Evolutionary conservation across 495 filamentous ascomycete genomes (phyloP), one percentile per base, ranked within the genome.

Genomic region (Penicillium lividum): DNA sequence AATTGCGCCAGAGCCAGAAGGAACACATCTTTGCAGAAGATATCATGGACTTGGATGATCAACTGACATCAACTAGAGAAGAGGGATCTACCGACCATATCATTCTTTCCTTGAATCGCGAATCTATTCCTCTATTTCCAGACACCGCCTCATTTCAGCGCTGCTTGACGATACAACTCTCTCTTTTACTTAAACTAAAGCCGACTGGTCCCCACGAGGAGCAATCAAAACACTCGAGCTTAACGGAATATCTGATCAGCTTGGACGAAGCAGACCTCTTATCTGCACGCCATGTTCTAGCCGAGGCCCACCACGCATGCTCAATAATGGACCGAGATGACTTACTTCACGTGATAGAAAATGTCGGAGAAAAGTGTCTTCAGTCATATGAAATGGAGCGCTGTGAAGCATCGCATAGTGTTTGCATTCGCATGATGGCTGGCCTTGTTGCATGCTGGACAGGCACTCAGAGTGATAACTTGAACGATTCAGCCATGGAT

Each of bases 41-140:
- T 62, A 61, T 74, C 13, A 92, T 96, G 89, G 92, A 96, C 56
- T 66, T 96, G 25, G 92, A 96, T 60, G 84, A 88, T 51, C 82
- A 80, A 13, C 86, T 92, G 29, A 81, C 84, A 29, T 80, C 80
- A 3, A 79, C 85, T 47, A 65, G 68, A 47, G 86, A 80, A 59
- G 77, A 77, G n/a, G 3, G 56, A 16, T 59, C 53, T 9, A 53
- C 48, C 10, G 52, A 68, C 8, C 48, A 68, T 25, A 51, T 36
- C 1, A 75, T 80, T 18, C 44, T 74, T 22, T 46, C 55, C 38
- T 59, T 52, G 29, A 79, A 78, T 33, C 58, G 76, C 56, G 64
- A 65, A 28, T 66, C 59, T 25, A 4, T 66, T 6, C 62, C 64
- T 25, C 38, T 73, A 22, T 69, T 74, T 28, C 43, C 59, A 22